Base-by-base conservation (phyloP, 768 basidiomycete species). In the Coprinopsis sp. region DNA sequence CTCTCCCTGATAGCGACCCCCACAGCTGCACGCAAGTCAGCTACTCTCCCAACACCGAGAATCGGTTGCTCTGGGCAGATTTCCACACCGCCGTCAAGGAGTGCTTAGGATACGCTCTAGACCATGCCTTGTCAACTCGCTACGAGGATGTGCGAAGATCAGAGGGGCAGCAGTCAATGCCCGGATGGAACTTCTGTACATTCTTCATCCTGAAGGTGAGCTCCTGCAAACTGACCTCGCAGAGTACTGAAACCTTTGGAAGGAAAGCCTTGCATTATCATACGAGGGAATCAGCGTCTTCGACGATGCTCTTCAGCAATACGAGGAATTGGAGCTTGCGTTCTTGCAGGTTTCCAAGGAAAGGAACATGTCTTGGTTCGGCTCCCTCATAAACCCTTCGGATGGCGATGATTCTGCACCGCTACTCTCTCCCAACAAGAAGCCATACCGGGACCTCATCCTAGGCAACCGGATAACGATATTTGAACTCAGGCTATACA, bases 151-250 rank as follows among this genome's bases (percentile, higher is more conserved):
- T 97, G 3, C 84, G 77, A 56, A 79, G 91, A 29, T 91, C 89
- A 0, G 95, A 99, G 59, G 76, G 81, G 38, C 91, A 97, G 64
- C 77, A 90, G 46, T 78, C 86, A 56, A 88, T 93, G 81, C 91
- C 92, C 1, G 95, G 96, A 7, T 99, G 96, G 96, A 96, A 96
- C 60, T 99, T 96, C 61, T 94, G 93, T 62, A 93, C 88, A 0
- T 98, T 94, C 70, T 97, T 97, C 65, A 81, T 93, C 41, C 72
- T 94, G 29, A 99, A 98, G 82, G 95, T 91, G 49, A 44, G 44
- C 46, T 30, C 34, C 43, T 22, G 21, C 33, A 36, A 18, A 2
- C 23, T 24, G 28, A 39, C 41, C 33, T 30, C 18, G 47, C 55
- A 29, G 27, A 43, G 53, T 4, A 54, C 30, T 49, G 57, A 21